Percentiles rank a stretch among this genome's conserved stretches.
Conservation (phyloP, 257 asterid species). For the Solanum medicagineum region DNA sequence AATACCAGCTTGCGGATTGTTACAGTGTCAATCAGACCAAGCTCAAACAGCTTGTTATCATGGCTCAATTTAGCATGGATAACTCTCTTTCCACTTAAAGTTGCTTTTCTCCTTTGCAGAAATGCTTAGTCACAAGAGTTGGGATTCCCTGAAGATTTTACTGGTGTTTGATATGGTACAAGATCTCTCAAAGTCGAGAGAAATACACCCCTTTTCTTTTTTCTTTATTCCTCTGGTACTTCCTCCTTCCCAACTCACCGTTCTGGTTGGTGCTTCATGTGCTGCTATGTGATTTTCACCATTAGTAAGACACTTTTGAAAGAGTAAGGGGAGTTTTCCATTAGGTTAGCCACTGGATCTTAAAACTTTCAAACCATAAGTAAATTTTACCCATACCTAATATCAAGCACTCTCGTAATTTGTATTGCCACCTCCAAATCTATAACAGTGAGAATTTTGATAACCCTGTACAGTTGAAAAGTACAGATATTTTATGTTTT, state of each 20-base stretch:
- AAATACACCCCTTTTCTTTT: conserved; percentile 6
- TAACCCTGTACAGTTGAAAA: neutral
- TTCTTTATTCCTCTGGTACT: conserved; percentile 9
- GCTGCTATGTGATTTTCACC: neutral
- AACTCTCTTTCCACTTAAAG: conserved; percentile 19
- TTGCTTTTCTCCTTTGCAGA: conserved; percentile 50
- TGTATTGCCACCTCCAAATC: neutral
- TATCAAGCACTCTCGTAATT: neutral
- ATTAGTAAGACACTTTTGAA: neutral
- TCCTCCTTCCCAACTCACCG: neutral
- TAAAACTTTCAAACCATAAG: neutral
- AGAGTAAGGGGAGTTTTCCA: neutral
- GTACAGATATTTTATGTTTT: neutral
- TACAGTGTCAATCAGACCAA: conserved; percentile 15
- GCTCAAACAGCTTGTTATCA: conserved; percentile 21
- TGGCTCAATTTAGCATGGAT: conserved; percentile 9
- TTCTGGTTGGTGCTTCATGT: neutral
- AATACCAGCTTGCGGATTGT: conserved; percentile 15
- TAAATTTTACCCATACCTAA: neutral
- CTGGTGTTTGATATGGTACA: conserved; percentile 17
- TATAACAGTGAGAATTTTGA: neutral
- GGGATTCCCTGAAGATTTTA: conserved; percentile 27
- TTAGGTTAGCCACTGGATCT: neutral
- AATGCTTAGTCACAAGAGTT: conserved; percentile 29
- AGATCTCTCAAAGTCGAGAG: conserved; percentile 8